A percentile compares a stretch with the other conserved stretches of the same genome.
Evolutionary conservation across 2,329 filamentous ascomycete genomes (phyloP).

Genomic region (Trichoderma afroharzianum): DNA sequence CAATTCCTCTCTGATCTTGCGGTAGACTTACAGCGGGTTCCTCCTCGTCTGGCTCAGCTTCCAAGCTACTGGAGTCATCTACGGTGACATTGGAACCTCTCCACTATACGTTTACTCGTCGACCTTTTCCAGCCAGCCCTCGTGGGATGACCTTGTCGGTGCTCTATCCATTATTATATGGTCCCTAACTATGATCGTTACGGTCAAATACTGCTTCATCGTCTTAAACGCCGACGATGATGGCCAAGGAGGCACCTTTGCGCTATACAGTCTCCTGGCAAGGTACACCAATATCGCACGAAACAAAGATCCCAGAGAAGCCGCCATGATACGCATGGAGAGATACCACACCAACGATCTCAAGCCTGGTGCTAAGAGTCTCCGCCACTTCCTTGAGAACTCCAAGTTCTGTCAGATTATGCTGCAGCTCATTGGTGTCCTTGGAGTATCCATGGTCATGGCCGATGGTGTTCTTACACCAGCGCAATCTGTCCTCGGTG

Average conservation of each 20-base stretch:
- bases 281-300: slow-evolving; percentile 55
- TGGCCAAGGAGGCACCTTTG: slow-evolving; percentile 68
- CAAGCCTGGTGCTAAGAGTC: slow-evolving; percentile 44
- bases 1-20: slow-evolving; percentile 6
- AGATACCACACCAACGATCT: slow-evolving; percentile 56
- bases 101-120: slow-evolving; percentile 70
- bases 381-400: slow-evolving; percentile 57
- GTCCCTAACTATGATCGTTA: slow-evolving; percentile 66
- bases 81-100: slow-evolving; percentile 64
- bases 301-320: slow-evolving; percentile 54
- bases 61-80: slow-evolving; percentile 64
- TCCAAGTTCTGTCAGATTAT: slow-evolving; percentile 48
- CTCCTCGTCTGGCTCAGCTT: slow-evolving; percentile 51
- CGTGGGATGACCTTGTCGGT: slow-evolving; percentile 57
- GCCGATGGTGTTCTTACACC: slow-evolving; percentile 64
- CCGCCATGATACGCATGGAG: slow-evolving; percentile 55
- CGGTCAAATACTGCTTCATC: slow-evolving; percentile 65
- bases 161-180: slow-evolving; percentile 67
- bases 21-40: slow-evolving; percentile 28
- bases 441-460: slow-evolving; percentile 67
- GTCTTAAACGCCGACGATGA: slow-evolving; percentile 66
- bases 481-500: slow-evolving; percentile 66
- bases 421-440: slow-evolving; percentile 59
- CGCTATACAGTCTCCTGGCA: slow-evolving; percentile 61
- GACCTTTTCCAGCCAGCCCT: slow-evolving; percentile 57